A percentile compares a stretch with the other conserved stretches of the same genome.
These are phyloP conservation scores for Cordyceps militaris DNA, from an alignment of 2,329 filamentous ascomycete genomes.

Conservation along the genomic window DNA sequence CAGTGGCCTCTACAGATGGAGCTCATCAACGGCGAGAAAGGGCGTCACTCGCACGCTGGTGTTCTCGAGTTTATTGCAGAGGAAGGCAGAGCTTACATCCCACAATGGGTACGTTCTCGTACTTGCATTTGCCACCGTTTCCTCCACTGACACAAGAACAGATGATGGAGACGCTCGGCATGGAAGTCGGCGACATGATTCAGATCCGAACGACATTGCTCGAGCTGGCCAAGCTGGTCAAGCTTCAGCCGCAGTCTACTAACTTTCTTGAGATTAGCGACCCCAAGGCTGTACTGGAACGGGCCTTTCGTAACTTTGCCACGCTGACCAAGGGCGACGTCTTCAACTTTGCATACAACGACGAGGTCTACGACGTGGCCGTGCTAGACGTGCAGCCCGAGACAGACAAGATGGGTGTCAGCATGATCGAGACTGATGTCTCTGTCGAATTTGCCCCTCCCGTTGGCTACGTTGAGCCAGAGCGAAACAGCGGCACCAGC, in stretches of 20 bases:
- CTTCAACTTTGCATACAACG: slow-evolving; percentile 96
- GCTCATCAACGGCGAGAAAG: slow-evolving; percentile 78
- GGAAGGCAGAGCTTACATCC: slow-evolving; percentile 91
- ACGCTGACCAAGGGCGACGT: slow-evolving; percentile 88
- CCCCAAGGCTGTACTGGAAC: slow-evolving; percentile 93
- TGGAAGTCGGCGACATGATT: slow-evolving; percentile 89
- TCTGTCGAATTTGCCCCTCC: slow-evolving; percentile 94
- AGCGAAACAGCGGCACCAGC: slow-evolving; percentile 71
- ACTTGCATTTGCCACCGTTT: background rate
- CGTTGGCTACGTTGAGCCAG: slow-evolving; percentile 87
- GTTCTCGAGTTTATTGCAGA: slow-evolving; percentile 97
- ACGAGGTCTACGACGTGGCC: slow-evolving; percentile 85
- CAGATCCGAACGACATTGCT: slow-evolving; percentile 94
- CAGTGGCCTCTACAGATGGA: slow-evolving; percentile 98
- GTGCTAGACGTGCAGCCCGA: slow-evolving; percentile 91
- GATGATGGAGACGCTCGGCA: slow-evolving; percentile 87
- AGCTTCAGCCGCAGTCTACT: slow-evolving; percentile 88
- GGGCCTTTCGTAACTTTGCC: slow-evolving; percentile 92
- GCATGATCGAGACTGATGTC: slow-evolving; percentile 93
- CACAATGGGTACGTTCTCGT: slow-evolving; percentile 67
- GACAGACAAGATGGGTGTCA: slow-evolving; percentile 75
- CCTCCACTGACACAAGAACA: slow-evolving; percentile 30
- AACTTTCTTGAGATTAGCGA: slow-evolving; percentile 96
- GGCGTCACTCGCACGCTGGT: slow-evolving; percentile 80
- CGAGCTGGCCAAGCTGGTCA: slow-evolving; percentile 84